These are phyloP conservation scores for Mycena capillaripes DNA, from an alignment of 768 basidiomycete species.

Conservation along the genomic window DNA sequence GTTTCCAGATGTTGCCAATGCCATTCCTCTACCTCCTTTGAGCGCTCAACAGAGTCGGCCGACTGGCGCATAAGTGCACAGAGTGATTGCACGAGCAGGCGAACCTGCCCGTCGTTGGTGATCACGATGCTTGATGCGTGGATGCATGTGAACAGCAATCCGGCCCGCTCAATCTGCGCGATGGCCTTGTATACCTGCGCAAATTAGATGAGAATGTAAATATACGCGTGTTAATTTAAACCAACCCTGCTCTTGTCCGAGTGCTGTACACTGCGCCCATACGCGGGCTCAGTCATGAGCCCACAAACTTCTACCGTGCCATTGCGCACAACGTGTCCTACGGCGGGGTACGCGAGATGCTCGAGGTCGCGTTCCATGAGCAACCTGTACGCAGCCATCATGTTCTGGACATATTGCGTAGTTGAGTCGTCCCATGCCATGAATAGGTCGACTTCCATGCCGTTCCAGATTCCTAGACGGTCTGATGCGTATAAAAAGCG, in stretches of 20 bases:
- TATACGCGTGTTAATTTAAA: not conserved
- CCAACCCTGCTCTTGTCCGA: conserved; percentile 31
- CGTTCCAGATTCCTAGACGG: conserved; percentile 38
- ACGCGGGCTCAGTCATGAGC: conserved; percentile 36
- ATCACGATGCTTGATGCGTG: conserved; percentile 8
- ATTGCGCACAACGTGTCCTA: conserved; percentile 39
- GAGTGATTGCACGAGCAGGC: not conserved
- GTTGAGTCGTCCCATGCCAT: conserved; percentile 33
- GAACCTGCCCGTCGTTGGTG: conserved; percentile 7
- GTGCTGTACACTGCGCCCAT: conserved; percentile 32
- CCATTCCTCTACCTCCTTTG: not conserved
- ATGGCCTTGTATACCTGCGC: conserved; percentile 27
- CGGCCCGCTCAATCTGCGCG: conserved; percentile 23
- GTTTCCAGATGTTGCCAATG: conserved; percentile 16
- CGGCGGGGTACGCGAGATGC: conserved; percentile 30
- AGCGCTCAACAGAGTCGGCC: not conserved
- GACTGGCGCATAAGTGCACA: conserved; percentile 3
- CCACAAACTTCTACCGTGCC: conserved; percentile 36
- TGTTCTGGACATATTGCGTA: not conserved
- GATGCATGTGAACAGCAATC: conserved; percentile 10
- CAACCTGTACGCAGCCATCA: conserved; percentile 11
- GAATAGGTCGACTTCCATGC: conserved; percentile 37
- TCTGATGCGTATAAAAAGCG: conserved; percentile 9
- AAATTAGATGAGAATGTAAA: not conserved
- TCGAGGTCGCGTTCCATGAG: conserved; percentile 20